A percentile compares a stretch with the other conserved stretches of the same genome.
Conservation (phyloP, 2,329 filamentous ascomycete species). For the Cladosporium sp. region DNA sequence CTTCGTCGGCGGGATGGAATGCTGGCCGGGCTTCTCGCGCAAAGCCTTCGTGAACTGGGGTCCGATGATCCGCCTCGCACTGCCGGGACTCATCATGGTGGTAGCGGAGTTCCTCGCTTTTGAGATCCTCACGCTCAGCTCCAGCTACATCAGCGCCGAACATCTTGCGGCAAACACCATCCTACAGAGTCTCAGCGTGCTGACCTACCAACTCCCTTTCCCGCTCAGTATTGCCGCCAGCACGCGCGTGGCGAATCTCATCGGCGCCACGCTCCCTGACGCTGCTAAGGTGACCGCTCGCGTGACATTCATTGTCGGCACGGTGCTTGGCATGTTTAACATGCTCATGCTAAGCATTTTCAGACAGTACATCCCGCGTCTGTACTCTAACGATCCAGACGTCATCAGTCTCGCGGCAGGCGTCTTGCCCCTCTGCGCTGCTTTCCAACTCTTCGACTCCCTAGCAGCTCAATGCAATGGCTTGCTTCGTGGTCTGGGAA, state of each 20-base stretch:
- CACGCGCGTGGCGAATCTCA: constrained; percentile 85
- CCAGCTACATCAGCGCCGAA: constrained; percentile 72
- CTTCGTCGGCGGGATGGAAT: constrained; percentile 66
- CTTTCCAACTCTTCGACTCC: constrained; percentile 87
- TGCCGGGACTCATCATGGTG: constrained; percentile 90
- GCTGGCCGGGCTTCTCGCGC: constrained; percentile 74
- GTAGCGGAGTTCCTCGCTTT: constrained; percentile 84
- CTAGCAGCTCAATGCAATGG: constrained; percentile 76
- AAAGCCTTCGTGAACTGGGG: constrained; percentile 70
- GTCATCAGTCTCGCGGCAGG: constrained; percentile 61
- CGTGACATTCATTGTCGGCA: constrained; percentile 65
- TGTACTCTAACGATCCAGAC: constrained; percentile 67
- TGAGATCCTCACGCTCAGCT: constrained; percentile 79
- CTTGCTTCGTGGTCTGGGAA: constrained; percentile 77
- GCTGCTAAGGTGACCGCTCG: constrained; percentile 76
- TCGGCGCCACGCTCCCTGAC: constrained; percentile 76
- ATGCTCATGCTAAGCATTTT: constrained; percentile 63
- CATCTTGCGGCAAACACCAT: constrained; percentile 85
- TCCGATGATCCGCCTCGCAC: constrained; percentile 78
- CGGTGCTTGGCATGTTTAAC: constrained; percentile 74
- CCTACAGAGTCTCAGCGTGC: constrained; percentile 68
- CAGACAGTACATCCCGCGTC: constrained; percentile 66
- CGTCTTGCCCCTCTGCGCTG: constrained; percentile 73
- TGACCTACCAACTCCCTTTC: constrained; percentile 90
- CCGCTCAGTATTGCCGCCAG: constrained; percentile 82